Base-by-base conservation (phyloP, 176 grass and related monocot species). In the Triticum urartu region DNA sequence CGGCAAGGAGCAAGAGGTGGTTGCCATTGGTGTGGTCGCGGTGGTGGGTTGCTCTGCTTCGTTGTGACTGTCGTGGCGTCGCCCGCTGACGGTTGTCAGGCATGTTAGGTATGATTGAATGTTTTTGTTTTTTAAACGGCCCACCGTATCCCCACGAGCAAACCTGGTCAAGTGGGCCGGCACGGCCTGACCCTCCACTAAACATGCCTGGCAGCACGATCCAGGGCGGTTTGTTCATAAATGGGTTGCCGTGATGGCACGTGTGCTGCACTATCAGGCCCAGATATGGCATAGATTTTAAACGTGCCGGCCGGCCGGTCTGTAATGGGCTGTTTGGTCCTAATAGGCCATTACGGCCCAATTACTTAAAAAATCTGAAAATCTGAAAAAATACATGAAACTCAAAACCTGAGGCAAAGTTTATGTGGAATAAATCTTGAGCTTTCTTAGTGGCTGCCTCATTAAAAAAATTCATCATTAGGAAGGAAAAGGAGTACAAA, bases 11-110 rank as follows among this genome's bases (percentile, higher is more conserved):
- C n/a, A n/a, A 40, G 81, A 17, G 47, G 60, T 48, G 64, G 60
- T 42, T 45, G 84, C 85, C 92, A 94, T 94, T 86, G 87, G 36
- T 77, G 80, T 6, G 43, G 78, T 22, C 28, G 36, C 73, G 38
- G 68, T 70, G 70, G 78, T 52, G 43, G 64, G 39, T 30, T 28
- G 15, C 62, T 21, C 17, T 35, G 75, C 18, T 78, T 48, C 72
- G 12, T 28, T 33, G 26, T 77, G 20, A 52, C 28, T 2, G 28
- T 56, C 75, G 28, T 30, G 28, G 75, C 43, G 24, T 76, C 45
- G 45, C 50, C 45, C 45, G 9, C 73, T 54, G 15, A 45, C 73
- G 72, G 24, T 52, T 5, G 50, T 17, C 15, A 17, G 15, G 50
- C 45, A 1, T 48, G 12, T 48, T 13, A 1, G 45, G 12, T 48